Evolutionary conservation across 495 filamentous ascomycete species (phyloP), one percentile per base, ranked within the genome.

Genomic region (Penicillium cataractarum): DNA sequence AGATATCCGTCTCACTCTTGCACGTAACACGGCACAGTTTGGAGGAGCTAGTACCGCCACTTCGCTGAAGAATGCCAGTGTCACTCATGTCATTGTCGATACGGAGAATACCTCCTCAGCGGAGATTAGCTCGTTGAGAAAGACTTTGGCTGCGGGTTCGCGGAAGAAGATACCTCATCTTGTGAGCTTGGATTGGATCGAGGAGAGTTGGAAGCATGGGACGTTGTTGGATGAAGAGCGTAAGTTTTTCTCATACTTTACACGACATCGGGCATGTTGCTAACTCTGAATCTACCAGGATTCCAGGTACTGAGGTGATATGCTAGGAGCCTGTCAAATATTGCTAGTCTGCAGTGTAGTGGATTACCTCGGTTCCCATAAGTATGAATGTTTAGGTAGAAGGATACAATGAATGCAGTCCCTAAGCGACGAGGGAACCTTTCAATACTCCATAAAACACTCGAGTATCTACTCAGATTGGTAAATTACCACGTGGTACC

Each of bases 191-290:
- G 78, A 80, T 21, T 99, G 95, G 95, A 77, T 97, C 1, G 82
- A 86, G 53, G 85, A 92, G 60, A 90, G 90, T 67, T 96, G 93
- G 91, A 76, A 76, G 60, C 89, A 92, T 73, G 81, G 81, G 59
- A 97, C 94, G 8, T 63, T 90, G 48, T 67, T 98, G 56, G 92
- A 97, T 71, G 95, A 97, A 83, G 91, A 93, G 53, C 60, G 79
- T 73, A 59, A 65, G 71, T 72, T 56, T 32, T 4, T 4, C 9
- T 6, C 6, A 1, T 31, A 4, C 6, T 32, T 17, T n/a, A n/a
- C n/a, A n/a, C n/a, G n/a, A n/a, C n/a, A n/a, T n/a, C n/a, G n/a
- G n/a, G n/a, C n/a, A n/a, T n/a, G n/a, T n/a, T n/a, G n/a, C n/a
- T n/a, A n/a, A n/a, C n/a, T n/a, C n/a, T n/a, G n/a, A n/a, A 35